phyloP scores from a whole-genome alignment of 352 stramenopile species.

The Phytophthora palmivora region DNA sequence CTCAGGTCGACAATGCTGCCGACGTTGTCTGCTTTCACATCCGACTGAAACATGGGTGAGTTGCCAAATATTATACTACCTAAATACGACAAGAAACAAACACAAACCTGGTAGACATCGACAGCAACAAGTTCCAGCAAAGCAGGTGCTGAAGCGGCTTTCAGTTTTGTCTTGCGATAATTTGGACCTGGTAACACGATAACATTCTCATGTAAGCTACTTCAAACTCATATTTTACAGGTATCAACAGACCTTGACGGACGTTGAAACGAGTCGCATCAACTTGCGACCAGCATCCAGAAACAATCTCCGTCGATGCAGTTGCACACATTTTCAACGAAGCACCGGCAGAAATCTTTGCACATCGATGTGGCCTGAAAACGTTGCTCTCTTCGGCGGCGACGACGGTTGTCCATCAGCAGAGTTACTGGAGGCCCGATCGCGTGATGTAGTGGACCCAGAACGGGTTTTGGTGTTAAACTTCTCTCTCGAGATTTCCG shows the following conservation, averaged over 20 bases:
- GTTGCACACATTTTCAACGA: conserved; percentile 64
- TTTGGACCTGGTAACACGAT: conserved; percentile 53
- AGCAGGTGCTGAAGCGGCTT: conserved; percentile 61
- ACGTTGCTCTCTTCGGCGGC: conserved; percentile 10
- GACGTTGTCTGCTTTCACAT: conserved; percentile 77
- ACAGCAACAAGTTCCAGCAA: conserved; percentile 72
- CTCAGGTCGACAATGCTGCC: conserved; percentile 72
- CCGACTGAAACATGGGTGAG: conserved; percentile 53
- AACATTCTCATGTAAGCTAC: too few relatives aligned
- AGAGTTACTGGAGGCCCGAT: conserved; percentile 10
- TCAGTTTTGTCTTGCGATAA: conserved; percentile 80
- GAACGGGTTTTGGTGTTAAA: conserved; percentile 3
- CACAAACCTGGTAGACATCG: conserved; percentile 72
- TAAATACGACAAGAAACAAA: not conserved
- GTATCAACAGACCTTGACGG: conserved; percentile 53
- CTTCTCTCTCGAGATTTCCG: conserved; percentile 14
- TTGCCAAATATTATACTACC: not conserved
- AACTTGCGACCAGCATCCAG: conserved; percentile 71
- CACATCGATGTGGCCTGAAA: conserved; percentile 43
- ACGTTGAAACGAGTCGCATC: conserved; percentile 80
- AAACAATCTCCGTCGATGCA: conserved; percentile 37
- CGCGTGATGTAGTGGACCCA: conserved; percentile 2
- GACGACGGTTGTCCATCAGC: not conserved
- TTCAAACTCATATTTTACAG: too few relatives aligned
- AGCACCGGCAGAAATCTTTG: conserved; percentile 54